A percentile compares a stretch with the other conserved stretches of the same genome.
phyloP scores from a whole-genome alignment of 2,329 filamentous ascomycete species.

The Sporothrix dimorphospora region DNA sequence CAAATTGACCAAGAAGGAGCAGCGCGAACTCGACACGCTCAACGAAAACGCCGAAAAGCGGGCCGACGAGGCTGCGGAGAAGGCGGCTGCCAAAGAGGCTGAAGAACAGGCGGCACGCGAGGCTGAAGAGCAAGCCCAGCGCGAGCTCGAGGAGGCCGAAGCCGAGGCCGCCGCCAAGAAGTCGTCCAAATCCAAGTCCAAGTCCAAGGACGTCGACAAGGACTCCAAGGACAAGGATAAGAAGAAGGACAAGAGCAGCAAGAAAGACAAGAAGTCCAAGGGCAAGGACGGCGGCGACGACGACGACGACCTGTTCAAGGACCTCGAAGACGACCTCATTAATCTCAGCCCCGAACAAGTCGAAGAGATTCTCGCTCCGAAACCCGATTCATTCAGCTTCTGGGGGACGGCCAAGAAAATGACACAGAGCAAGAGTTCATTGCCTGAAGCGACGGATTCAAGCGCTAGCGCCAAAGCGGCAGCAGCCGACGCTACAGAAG shows the following conservation, averaged over 20 bases:
- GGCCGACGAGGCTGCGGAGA: slow-evolving; percentile 39
- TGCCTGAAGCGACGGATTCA: slow-evolving; percentile 29
- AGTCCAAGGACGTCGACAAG: slow-evolving; percentile 38
- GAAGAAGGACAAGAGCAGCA: slow-evolving; percentile 33
- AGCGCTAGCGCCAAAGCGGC: slow-evolving; percentile 23
- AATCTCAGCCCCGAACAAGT: slow-evolving; percentile 49
- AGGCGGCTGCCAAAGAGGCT: slow-evolving; percentile 40
- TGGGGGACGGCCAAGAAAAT: slow-evolving; percentile 57
- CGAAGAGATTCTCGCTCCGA: slow-evolving; percentile 46
- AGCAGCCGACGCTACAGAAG: slow-evolving; percentile 8
- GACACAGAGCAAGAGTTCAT: slow-evolving; percentile 45
- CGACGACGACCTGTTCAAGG: slow-evolving; percentile 39
- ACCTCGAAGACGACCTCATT: slow-evolving; percentile 37
- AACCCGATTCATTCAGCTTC: slow-evolving; percentile 57
- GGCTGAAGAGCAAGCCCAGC: slow-evolving; percentile 40
- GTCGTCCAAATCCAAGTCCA: slow-evolving; percentile 44
- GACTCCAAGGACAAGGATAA: slow-evolving; percentile 33
- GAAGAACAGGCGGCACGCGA: slow-evolving; percentile 45
- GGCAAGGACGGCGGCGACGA: slow-evolving; percentile 39
- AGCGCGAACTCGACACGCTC: slow-evolving; percentile 43
- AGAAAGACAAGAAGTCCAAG: slow-evolving; percentile 35
- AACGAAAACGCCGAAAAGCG: slow-evolving; percentile 41
- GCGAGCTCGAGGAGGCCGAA: slow-evolving; percentile 44
- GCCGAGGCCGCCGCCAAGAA: slow-evolving; percentile 35
- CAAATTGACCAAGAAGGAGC: slow-evolving; percentile 39